phyloP scores from a whole-genome alignment of 2,329 filamentous ascomycete genomes.

The Pseudogymnoascus verrucosus region DNA sequence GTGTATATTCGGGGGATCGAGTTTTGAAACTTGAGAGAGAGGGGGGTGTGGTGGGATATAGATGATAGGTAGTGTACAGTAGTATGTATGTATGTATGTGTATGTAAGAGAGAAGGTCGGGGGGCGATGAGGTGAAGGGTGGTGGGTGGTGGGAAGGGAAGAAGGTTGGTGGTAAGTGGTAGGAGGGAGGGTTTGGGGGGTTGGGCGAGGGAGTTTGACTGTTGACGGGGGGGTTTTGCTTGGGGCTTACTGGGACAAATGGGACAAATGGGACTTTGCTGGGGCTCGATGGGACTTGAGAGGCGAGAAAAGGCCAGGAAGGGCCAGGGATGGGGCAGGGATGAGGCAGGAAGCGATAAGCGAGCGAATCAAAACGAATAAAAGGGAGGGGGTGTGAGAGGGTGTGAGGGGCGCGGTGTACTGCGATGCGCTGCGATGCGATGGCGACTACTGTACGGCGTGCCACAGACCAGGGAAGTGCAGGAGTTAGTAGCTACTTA shows the following conservation, averaged over 20 bases:
- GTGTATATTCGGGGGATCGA: conserved; percentile 1
- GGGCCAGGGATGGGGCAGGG: not conserved
- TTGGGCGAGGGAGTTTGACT: not conserved
- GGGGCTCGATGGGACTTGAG: not conserved
- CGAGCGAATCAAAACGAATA: not conserved
- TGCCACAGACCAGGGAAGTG: conserved; percentile 1
- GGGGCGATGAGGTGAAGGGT: not conserved
- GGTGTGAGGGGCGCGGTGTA: not conserved
- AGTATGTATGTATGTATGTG: conserved; percentile 11
- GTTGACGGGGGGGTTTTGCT: not conserved
- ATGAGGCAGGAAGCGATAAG: not conserved
- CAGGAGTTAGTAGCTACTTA: not conserved
- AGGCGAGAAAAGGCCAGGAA: not conserved
- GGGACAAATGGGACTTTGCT: not conserved
- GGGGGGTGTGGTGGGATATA: conserved; percentile 15
- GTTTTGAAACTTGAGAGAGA: not conserved
- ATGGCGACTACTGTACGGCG: conserved; percentile 4
- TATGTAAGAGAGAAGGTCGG: not conserved
- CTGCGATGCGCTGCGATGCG: not conserved
- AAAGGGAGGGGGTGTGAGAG: not conserved
- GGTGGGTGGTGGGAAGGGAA: not conserved
- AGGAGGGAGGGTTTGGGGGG: not conserved
- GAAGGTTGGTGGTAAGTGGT: not conserved
- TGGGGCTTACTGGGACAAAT: not conserved
- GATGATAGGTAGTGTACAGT: conserved; percentile 13